Evolutionary conservation across 768 basidiomycete species (phyloP).

Genomic region (Gelatoporia subvermispora): DNA sequence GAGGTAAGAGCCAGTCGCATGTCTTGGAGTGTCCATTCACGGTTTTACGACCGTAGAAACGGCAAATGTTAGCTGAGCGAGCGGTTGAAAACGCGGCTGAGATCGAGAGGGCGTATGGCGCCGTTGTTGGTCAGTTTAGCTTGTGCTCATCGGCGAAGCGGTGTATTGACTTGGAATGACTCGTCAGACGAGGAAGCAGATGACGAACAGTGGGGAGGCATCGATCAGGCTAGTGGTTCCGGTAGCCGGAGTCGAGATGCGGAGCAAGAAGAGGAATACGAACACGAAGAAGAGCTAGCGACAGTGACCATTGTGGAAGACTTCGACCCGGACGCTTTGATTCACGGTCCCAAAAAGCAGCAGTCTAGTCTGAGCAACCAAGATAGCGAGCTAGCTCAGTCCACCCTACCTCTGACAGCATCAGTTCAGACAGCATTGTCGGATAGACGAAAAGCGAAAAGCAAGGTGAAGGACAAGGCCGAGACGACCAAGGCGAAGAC

Average conservation of each 20-base stretch:
- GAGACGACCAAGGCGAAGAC: neutral
- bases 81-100: slow-evolving; percentile 73
- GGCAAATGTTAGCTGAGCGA: slow-evolving; percentile 71
- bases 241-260: slow-evolving; percentile 18
- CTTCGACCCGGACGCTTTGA: slow-evolving; percentile 68
- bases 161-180: neutral
- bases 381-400: slow-evolving; percentile 3
- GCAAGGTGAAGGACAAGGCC: neutral
- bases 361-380: too few relatives aligned
- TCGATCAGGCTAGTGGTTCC: slow-evolving; percentile 31
- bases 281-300: slow-evolving; percentile 79
- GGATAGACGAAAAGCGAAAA: slow-evolving; percentile 15
- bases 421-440: slow-evolving; percentile 21
- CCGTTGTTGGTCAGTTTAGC: slow-evolving; percentile 9
- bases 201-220: slow-evolving; percentile 41
- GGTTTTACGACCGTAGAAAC: slow-evolving; percentile 45
- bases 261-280: slow-evolving; percentile 64
- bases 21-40: slow-evolving; percentile 7
- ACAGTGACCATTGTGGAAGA: slow-evolving; percentile 92
- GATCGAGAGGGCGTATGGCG: slow-evolving; percentile 71
- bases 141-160: neutral
- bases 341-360: slow-evolving; percentile 34
- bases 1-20: slow-evolving; percentile 48
- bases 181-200: slow-evolving; percentile 1
- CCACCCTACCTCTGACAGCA: too few relatives aligned